Evolutionary conservation across 129 eudicot species (phyloP).

Genomic region (Tanacetum coccineum): DNA sequence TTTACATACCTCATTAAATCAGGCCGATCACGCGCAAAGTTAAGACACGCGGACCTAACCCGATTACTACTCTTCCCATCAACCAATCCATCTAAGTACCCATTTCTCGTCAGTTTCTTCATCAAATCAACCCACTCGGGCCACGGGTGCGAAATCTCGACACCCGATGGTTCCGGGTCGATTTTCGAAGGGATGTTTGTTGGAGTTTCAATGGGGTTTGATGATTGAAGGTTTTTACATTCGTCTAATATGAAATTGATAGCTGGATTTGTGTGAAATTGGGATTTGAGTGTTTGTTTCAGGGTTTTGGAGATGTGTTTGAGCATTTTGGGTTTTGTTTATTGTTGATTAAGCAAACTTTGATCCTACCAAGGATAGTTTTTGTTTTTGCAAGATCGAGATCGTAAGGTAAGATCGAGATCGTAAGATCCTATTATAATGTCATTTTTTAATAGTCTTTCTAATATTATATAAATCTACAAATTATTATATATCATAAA

Average conservation of each 20-base stretch:
- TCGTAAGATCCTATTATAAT: too few relatives aligned
- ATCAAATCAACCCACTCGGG: constrained; percentile 74
- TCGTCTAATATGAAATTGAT: constrained; percentile 51
- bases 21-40: constrained; percentile 56
- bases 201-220: constrained; percentile 19
- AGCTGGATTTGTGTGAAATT: constrained; percentile 31
- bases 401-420: too few relatives aligned
- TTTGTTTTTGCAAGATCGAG: too few relatives aligned
- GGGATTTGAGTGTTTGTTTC: too few relatives aligned
- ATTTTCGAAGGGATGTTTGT: constrained; percentile 15
- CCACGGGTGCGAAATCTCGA: constrained; percentile 51
- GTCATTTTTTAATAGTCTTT: too few relatives aligned
- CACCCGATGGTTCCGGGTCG: constrained; percentile 6
- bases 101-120: constrained; percentile 46
- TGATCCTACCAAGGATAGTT: too few relatives aligned
- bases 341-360: too few relatives aligned
- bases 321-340: too few relatives aligned
- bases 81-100: constrained; percentile 48
- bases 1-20: constrained; percentile 51
- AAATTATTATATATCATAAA: too few relatives aligned
- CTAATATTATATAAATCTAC: too few relatives aligned
- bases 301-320: too few relatives aligned
- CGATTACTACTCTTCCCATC: constrained; percentile 46
- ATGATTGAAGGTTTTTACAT: constrained; percentile 25
- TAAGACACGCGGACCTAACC: constrained; percentile 64